Evolutionary conservation across 2,329 filamentous ascomycete genomes (phyloP).

Genomic region (Aspergillus sp.): DNA sequence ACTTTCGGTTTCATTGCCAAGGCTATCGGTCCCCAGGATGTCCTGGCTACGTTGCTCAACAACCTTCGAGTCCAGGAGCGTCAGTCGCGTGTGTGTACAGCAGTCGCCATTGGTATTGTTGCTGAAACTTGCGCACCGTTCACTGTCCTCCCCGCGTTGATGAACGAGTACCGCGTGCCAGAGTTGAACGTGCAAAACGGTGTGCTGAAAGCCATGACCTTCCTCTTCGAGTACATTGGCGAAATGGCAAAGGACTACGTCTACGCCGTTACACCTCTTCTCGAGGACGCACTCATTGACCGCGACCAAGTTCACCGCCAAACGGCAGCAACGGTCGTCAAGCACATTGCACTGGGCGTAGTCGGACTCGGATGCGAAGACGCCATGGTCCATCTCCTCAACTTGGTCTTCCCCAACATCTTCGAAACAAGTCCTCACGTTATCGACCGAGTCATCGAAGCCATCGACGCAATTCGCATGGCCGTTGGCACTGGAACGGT

Average conservation of each 20-base stretch:
- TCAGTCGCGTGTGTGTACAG: slow-evolving; percentile 96
- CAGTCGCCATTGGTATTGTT: slow-evolving; percentile 96
- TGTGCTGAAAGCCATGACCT: slow-evolving; percentile 93
- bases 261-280: slow-evolving; percentile 91
- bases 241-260: slow-evolving; percentile 99
- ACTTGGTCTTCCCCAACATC: slow-evolving; percentile 92
- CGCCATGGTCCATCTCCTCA: slow-evolving; percentile 96
- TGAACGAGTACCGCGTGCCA: slow-evolving; percentile 99
- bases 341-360: slow-evolving; percentile 96
- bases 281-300: slow-evolving; percentile 96
- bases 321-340: slow-evolving; percentile 93
- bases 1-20: slow-evolving; percentile 99
- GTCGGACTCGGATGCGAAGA: slow-evolving; percentile 97
- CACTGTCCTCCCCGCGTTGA: slow-evolving; percentile 94
- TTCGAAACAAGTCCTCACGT: slow-evolving; percentile 98
- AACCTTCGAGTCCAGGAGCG: slow-evolving; percentile 96
- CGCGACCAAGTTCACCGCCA: slow-evolving; percentile 97
- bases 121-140: slow-evolving; percentile 98
- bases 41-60: slow-evolving; percentile 91
- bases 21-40: slow-evolving; percentile 96
- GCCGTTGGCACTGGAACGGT: slow-evolving; percentile 88
- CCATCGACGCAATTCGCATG: slow-evolving; percentile 92
- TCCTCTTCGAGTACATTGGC: slow-evolving; percentile 98
- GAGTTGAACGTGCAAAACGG: slow-evolving; percentile 99
- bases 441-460: slow-evolving; percentile 96